Evolutionary conservation across 345 rosid genomes (phyloP), one percentile per base, ranked within the genome.

Genomic region (Noccaea bulbosa): DNA sequence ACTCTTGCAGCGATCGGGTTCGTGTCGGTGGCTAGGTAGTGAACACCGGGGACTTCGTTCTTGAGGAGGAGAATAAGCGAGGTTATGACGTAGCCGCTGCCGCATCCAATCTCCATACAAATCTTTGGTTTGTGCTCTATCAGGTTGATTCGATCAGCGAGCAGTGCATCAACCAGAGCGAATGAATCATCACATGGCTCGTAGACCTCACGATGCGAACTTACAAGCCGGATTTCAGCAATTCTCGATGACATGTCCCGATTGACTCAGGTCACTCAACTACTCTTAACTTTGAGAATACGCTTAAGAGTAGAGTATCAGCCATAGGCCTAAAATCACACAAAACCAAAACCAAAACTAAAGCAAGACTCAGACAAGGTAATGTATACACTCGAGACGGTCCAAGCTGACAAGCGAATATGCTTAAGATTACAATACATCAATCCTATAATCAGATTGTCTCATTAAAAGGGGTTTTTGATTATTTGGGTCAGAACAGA

Each of bases 101-200:
- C 97, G 11, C 89, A 88, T 38, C 96, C 97, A 11, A 90, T 68
- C 83, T 90, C 94, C 85, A 90, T 67, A 72, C 96, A 88, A 20
- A 90, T 15, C 39, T 78, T 71, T 0, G 98, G 98, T 40, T 71
- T 71, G 67, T 83, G 96, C 20, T 80, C 83, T 60, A 92, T 40
- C 12, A 92, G 64, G 65, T 89, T 81, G 11, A 71, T 62, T 38
- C 76, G 75, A 64, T 88, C 98, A 10, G 90, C 88, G 7, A 92
- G 83, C 74, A 94, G 86, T 38, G 93, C 98, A 46, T 94, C 97
- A 2, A 94, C 98, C 43, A 88, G 68, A 2, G 93, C 93, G 67
- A 91, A 94, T 54, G 99, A 94, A 76, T 92, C 97, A 57, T 94
- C 96, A 57, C 99, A 91, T 32, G 98, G 97, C 56, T 91, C 93